These are phyloP conservation scores for Oidiodendron maius DNA, from an alignment of 495 filamentous ascomycete genomes.

Conservation along the genomic window DNA sequence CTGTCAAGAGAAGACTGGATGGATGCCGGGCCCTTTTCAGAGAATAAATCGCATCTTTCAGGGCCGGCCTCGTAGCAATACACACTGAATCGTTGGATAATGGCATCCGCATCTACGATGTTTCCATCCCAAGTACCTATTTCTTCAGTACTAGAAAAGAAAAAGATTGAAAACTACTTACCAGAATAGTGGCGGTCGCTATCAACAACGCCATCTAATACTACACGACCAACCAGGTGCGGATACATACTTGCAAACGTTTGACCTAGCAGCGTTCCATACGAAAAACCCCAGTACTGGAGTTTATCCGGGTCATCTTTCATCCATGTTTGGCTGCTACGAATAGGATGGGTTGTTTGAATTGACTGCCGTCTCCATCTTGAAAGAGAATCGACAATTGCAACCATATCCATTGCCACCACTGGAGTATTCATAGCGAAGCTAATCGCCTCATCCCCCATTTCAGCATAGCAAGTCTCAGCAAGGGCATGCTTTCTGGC, in stretches of 20 bases:
- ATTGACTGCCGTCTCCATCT: no score
- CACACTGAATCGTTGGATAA: conserved; percentile 44
- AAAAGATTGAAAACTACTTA: conserved; percentile 20
- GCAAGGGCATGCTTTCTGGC: conserved; percentile 8
- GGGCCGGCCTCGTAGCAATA: conserved; percentile 48
- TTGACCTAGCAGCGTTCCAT: conserved; percentile 45
- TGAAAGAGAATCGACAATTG: conserved; percentile 37
- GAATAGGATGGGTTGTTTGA: no score
- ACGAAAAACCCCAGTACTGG: conserved; percentile 51
- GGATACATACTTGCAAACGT: conserved; percentile 48
- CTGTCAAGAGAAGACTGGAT: conserved; percentile 33
- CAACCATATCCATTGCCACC: conserved; percentile 41
- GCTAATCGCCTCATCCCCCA: not conserved
- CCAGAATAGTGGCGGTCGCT: not conserved
- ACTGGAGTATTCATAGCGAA: conserved; percentile 9
- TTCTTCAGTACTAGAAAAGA: conserved; percentile 10
- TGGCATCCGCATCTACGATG: conserved; percentile 38
- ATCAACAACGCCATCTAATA: conserved; percentile 34
- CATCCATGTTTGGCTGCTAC: no score
- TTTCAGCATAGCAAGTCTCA: conserved; percentile 2
- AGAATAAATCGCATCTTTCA: conserved; percentile 36
- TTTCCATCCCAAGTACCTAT: not conserved
- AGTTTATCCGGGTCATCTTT: conserved; percentile 34
- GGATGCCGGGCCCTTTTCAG: conserved; percentile 31
- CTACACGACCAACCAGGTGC: conserved; percentile 38